Conservation (phyloP, 768 basidiomycete genomes). For the Suillus lakei region DNA sequence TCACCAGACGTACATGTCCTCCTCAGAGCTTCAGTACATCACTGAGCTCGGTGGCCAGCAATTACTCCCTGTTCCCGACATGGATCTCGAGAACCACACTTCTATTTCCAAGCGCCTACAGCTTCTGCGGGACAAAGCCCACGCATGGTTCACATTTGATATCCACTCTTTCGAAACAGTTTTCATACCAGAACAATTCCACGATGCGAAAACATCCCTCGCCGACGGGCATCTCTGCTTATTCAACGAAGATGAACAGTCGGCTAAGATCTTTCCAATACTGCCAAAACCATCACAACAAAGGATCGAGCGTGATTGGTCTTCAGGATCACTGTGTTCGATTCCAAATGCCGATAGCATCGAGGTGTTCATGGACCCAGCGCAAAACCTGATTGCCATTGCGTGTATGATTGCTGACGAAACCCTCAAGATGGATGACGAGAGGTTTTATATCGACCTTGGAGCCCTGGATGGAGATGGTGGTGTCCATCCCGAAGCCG, state of each 20-base stretch:
- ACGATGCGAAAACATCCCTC: not conserved
- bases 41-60: constrained; percentile 8
- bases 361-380: constrained; percentile 2
- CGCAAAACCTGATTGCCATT: constrained; percentile 1
- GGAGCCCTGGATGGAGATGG: constrained; percentile 3
- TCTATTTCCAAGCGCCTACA: constrained; percentile 6
- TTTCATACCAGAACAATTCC: not conserved
- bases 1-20: not conserved
- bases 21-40: constrained; percentile 10
- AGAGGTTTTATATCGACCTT: not conserved
- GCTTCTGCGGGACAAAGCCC: not conserved
- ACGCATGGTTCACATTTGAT: constrained; percentile 9
- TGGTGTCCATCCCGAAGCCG: not conserved
- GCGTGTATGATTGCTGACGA: not conserved
- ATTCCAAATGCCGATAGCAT: not conserved
- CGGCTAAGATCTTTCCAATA: not conserved
- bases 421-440: not conserved
- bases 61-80: not conserved
- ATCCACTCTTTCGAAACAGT: not conserved
- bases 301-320: not conserved
- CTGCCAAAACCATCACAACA: not conserved
- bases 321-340: not conserved
- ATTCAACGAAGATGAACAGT: not conserved
- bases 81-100: not conserved
- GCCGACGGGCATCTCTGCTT: constrained; percentile 6